Base-by-base conservation (phyloP, 139 green algal genomes). In the Chlorella sp. region DNA sequence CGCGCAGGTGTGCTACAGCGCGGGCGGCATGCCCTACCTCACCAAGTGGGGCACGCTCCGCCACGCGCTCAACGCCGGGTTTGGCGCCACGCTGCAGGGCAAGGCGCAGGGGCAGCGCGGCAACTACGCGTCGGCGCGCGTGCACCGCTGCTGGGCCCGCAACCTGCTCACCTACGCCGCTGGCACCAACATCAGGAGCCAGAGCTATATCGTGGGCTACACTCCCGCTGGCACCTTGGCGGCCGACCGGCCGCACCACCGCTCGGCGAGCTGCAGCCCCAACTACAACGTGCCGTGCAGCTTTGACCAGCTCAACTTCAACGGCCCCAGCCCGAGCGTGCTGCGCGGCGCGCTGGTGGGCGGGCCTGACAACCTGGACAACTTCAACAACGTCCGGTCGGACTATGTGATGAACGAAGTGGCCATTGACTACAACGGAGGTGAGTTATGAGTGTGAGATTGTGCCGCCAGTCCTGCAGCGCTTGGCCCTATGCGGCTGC, bases 301-400 rank as follows among this genome's bases (percentile, higher is more conserved):
- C 42, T 55, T 10, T 10, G 17, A 55, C 42, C 42, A 55, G 42
- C 17, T 55, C 42, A 55, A 55, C 42, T 55, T 55, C 10, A 10
- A 55, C 10, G 17, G 42, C 42, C 10, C 42, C 42, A 55, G 17
- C 17, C 42, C 42, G 10, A 55, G 17, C 42, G 42, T 55, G 20
- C 55, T 64, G 55, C 17, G 75, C 10, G 89, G 89, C 3, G 88
- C 85, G 1, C 79, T 94, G 50, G 79, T 93, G 29, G 85, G 88
- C 36, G 88, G 85, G 1, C 82, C 83, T 49, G 67, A 76, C 30
- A 62, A 78, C 24, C 49, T 78, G n/a, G 80, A 78, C 63, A 49
- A 72, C 32, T 83, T 71, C 34, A 42, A 64, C 1, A 74, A 83
- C 30, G 51, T 36, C 17, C 49, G 78, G 2, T 51, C 32, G 35